Base-by-base conservation (phyloP, 2,329 filamentous ascomycete genomes). In the Colletotrichum destructivum region DNA sequence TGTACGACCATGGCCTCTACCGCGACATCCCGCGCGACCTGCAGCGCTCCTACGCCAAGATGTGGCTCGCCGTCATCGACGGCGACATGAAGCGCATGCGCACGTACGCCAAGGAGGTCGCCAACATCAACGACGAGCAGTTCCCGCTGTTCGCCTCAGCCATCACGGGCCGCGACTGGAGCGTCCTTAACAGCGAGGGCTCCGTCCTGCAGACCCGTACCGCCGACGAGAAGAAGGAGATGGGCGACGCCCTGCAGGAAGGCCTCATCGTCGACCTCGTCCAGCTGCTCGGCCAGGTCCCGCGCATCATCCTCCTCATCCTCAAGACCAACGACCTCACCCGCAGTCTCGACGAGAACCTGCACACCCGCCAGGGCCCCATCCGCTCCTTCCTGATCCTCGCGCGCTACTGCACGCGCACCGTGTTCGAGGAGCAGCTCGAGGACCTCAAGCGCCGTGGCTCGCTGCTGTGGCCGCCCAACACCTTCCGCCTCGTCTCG, bases 281-380 rank as follows among this genome's bases (percentile, higher is more conserved):
- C 9, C 92, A 95, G 75, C 86, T 99, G 75, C 89, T 99, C 6
- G 94, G 94, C 59, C 90, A 94, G 77, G 95, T 99, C 8, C 96
- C 96, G 0, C 88, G 95, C 55, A 94, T 99, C 75, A 98, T 99
- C 66, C 87, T 99, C 15, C 86, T 99, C 38, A 98, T 99, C 75
- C 88, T 99, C 73, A 99, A 99, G 84, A 99, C 96, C 2, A 99
- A 99, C 80, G 96, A 99, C 82, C 85, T 99, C 49, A 99, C 96
- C 18, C 91, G 96, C 74, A 96, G 93, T 77, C 88, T 99, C 21
- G 96, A 99, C 80, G 96, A 99, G 85, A 95, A 93, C 78, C 86
- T 97, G 47, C 92, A 95, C 66, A 96, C 94, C 0, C 87, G 89
- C 8, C 88, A 89, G 73, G 91, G 91, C 0, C 90, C 91, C 3